Conservation (phyloP, 441 rosid genomes). For the Pelargonium cotyledonis region DNA sequence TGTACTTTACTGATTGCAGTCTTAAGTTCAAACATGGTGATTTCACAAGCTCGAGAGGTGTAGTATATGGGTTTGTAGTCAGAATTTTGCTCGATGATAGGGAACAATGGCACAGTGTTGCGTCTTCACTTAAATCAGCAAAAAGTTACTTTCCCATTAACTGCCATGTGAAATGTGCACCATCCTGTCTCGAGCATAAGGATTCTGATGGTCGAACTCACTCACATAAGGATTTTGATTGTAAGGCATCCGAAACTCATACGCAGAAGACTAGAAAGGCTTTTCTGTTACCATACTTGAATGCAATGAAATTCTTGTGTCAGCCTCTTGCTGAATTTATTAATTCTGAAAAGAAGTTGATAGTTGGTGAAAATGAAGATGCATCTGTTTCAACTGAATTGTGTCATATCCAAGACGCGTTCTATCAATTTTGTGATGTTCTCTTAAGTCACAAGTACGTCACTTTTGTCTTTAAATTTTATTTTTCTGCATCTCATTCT, state of each 20-base stretch:
- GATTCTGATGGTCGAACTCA: slow-evolving; percentile 17
- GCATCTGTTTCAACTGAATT: slow-evolving; percentile 36
- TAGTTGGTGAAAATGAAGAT: slow-evolving; percentile 42
- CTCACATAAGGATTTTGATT: slow-evolving; percentile 17
- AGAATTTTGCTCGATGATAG: slow-evolving; percentile 41
- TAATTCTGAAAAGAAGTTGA: slow-evolving; percentile 46
- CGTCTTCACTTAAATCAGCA: slow-evolving; percentile 37
- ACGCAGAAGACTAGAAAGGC: slow-evolving; percentile 28
- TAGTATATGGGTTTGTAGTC: slow-evolving; percentile 36
- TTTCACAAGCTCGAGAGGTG: slow-evolving; percentile 24
- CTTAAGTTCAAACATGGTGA: slow-evolving; percentile 32
- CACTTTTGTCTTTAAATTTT: background rate
- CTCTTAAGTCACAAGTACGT: slow-evolving; percentile 43
- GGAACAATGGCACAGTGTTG: slow-evolving; percentile 36
- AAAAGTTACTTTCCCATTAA: slow-evolving; percentile 34
- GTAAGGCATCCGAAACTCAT: slow-evolving; percentile 24
- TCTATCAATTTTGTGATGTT: slow-evolving; percentile 50
- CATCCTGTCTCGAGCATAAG: slow-evolving; percentile 20
- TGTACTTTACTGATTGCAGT: slow-evolving; percentile 34
- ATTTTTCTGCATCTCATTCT: background rate
- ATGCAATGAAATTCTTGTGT: slow-evolving; percentile 70
- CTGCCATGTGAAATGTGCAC: slow-evolving; percentile 20
- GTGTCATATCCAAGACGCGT: slow-evolving; percentile 45
- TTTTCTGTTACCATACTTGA: slow-evolving; percentile 39
- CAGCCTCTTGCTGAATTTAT: slow-evolving; percentile 70